Conservation (phyloP, 768 basidiomycete species). For the Fomitopsis serialis region DNA sequence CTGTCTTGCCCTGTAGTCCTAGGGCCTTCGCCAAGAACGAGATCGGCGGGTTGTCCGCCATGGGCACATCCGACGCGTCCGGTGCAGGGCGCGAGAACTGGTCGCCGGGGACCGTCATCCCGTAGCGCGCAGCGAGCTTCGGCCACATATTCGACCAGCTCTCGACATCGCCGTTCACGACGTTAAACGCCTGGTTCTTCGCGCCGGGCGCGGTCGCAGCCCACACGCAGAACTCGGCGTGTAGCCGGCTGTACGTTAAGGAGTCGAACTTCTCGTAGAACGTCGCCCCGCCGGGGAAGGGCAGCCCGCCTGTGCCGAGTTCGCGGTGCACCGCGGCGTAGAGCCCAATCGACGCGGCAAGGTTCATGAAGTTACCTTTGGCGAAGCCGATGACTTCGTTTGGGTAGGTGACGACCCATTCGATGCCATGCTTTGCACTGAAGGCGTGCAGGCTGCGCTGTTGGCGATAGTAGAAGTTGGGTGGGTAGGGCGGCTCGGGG, state of each 20-base stretch:
- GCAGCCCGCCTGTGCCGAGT: not conserved
- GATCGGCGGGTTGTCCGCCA: not conserved
- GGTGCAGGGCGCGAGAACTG: not conserved
- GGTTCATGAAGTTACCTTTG: not conserved
- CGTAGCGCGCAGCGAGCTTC: not conserved
- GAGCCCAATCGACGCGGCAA: not conserved
- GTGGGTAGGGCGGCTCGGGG: not conserved
- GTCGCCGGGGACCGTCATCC: not conserved
- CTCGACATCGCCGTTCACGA: slow-evolving; percentile 1
- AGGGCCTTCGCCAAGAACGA: not conserved
- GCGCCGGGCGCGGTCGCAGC: not conserved
- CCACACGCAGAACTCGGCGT: not conserved
- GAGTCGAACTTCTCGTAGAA: not conserved
- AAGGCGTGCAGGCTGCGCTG: not conserved
- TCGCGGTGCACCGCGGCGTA: not conserved
- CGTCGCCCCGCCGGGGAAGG: not conserved
- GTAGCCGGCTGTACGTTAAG: not conserved
- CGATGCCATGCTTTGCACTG: not conserved
- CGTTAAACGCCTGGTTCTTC: not conserved
- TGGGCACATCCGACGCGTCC: not conserved
- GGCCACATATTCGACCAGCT: not conserved
- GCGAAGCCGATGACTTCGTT: not conserved
- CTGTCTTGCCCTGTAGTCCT: not conserved
- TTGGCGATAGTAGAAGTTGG: not conserved
- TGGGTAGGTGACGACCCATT: not conserved